Evolutionary conservation across 345 rosid species (phyloP), one percentile per base, ranked within the genome.

Genomic region (Lepidium aucheri): DNA sequence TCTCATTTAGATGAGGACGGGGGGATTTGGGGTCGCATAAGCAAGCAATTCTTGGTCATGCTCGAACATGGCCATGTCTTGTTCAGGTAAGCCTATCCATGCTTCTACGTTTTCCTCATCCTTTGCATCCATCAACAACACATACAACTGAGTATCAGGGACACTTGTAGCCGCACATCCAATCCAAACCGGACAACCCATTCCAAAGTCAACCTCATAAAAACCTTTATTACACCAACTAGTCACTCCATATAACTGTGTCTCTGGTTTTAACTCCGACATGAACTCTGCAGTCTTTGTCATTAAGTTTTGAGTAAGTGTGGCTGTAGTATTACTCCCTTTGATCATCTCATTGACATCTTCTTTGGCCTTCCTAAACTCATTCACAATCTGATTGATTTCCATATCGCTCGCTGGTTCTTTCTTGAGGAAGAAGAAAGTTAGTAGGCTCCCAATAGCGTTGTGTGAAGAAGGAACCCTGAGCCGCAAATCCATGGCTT

Each of bases 101-200:
- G 78, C 85, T 62, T 86, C 91, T 4, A 84, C 47, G 53, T 79
- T 84, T 33, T 79, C 77, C 0, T 80, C 78, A 30, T 58, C 67
- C 17, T 36, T 76, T 0, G 80, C 16, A 45, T 82, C 86, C 16
- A 67, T 38, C 60, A 80, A 14, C 53, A 45, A 9, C 6, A 43
- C n/a, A 15, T 2, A 39, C 3, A 40, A 9, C 24, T 45, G 26
- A 17, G 1, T 45, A 9, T 18, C 26, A 17, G 26, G 26, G 13
- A 45, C 12, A 45, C 28, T 45, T 3, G 50, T 3, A 17, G 13
- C 16, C 6, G 6, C 28, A 24, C 40, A 15, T 18, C 64, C 41
- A 5, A 77, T 69, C 91, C 88, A 86, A 2, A 28, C 34, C 0
- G 86, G 88, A 53, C 34, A 60, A 17, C 83, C 88, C 87, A 83